Conservation (phyloP, 2,329 filamentous ascomycete species). For the Scytalidium lignicola region DNA sequence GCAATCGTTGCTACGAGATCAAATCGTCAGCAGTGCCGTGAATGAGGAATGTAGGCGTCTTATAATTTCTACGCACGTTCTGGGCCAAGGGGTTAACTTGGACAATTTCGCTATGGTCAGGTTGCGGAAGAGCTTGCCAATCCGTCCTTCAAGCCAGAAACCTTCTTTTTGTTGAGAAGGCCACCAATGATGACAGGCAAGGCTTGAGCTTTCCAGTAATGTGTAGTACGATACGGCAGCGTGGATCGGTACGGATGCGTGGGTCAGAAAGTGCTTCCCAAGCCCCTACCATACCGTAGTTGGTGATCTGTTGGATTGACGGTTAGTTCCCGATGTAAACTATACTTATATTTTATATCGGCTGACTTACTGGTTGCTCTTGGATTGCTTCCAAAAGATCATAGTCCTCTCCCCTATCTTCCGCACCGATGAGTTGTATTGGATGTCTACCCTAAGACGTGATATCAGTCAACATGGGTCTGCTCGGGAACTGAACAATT, state of each 20-base stretch:
- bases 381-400: too few relatives aligned
- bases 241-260: not conserved
- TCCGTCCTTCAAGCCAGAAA: too few relatives aligned
- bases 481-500: conserved; percentile 8
- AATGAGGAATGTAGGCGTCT: conserved; percentile 30
- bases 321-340: too few relatives aligned
- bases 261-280: conserved; percentile 14
- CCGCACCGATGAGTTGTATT: too few relatives aligned
- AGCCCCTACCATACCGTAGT: conserved; percentile 8
- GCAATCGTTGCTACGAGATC: too few relatives aligned
- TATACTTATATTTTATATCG: too few relatives aligned
- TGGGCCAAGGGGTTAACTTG: conserved; percentile 26
- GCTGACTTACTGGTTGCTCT: too few relatives aligned
- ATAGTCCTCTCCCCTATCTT: too few relatives aligned
- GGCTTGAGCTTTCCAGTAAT: conserved; percentile 37
- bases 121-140: conserved; percentile 4
- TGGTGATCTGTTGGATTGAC: conserved; percentile 1
- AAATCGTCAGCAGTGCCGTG: conserved; percentile 28
- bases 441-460: too few relatives aligned
- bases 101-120: conserved; percentile 10
- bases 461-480: too few relatives aligned
- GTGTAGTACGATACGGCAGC: conserved; percentile 28
- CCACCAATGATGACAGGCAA: conserved; percentile 32
- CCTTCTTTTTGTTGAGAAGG: too few relatives aligned
- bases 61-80: conserved; percentile 25